Base-by-base conservation (phyloP, 495 filamentous ascomycete genomes). In the Hypoxylon trugodes region DNA sequence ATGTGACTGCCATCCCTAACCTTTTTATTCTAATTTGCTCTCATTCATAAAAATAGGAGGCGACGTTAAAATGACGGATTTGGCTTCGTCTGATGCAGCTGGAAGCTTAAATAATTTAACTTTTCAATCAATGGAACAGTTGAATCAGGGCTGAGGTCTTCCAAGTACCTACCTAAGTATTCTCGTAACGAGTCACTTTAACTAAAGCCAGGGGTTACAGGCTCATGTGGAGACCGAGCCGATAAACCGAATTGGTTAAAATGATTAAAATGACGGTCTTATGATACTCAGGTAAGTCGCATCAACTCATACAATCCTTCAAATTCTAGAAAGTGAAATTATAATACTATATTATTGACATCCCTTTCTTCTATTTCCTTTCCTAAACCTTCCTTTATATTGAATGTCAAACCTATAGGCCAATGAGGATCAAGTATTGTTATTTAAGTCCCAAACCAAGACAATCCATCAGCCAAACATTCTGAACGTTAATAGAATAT, bases 141-240 rank as follows among this genome's bases (percentile, higher is more conserved):
- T n/a, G n/a, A n/a, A n/a, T n/a, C n/a, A n/a, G n/a, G n/a, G n/a
- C n/a, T n/a, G n/a, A n/a, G 26, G 25, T 9, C 6, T 5, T 42
- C 3, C 2, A 18, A 6, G 43, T 47, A 19, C 16, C 43, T 12
- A 13, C 30, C 12, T 16, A 5, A 26, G n/a, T 50, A 57, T 59
- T 59, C 45, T 18, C 36, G 16, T 51, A 59, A 50, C 18, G 10
- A 48, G 13, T 15, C 32, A 58, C 33, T 42, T 41, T 40, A 18
- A 21, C 36, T 21, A 21, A 4, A 5, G 28, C 28, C 28, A 4
- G 4, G 26, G 10, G 12, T 33, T 25, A 18, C 13, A 16, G 45
- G 26, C 30, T 1, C 10, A 5, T 48, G 26, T 33, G 21, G 26
- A 48, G 45, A 2, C 10, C 19, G 21, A 47, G 26, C 26, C 26